Evolutionary conservation across 257 asterid genomes (phyloP), one percentile per base, ranked within the genome.

Genomic region (Phtheirospermum japonicum): DNA sequence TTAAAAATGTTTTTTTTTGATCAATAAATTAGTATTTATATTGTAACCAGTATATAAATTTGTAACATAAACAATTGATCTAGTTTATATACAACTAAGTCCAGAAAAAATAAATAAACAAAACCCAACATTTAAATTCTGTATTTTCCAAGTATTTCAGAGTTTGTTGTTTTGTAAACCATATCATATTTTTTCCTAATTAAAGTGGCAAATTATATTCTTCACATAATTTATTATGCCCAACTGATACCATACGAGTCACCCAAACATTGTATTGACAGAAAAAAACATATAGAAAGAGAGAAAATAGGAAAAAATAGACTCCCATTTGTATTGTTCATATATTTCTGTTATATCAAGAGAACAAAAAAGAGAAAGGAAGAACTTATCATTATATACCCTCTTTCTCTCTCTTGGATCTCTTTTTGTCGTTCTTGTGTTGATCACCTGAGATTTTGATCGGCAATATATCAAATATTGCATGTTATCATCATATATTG

Each of bases 291-390:
- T 7, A 9, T 0, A 42, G 19, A 37, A 14, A 30, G 19, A 62
- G 45, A 62, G 45, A 62, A 46, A 62, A 32, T 7, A 60, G 65
- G 65, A 45, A 42, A 59, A 42, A 31, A 18, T 11, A 39, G 10
- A 60, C 11, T 45, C 4, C 12, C 2, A 11, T 40, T 28, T 62
- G 31, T 30, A 43, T 61, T 30, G 17, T 63, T 18, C 18, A 31
- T n/a, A n/a, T 16, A 6, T 33, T 18, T 49, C 10, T 34, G 20
- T 66, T 18, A 17, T 11, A 45, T 56, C 31, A 3, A 54, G 69
- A 64, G 73, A 72, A 61, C 64, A 61, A 69, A 75, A 48, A 80
- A 73, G 72, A 75, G 75, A 48, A 79, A 71, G 72, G 80, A 74
- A 76, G 68, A 73, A 79, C 56, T 45, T 53, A 49, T 49, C 55